Conservation (phyloP, 2,329 filamentous ascomycete genomes). For the Drechmeria coniospora region DNA sequence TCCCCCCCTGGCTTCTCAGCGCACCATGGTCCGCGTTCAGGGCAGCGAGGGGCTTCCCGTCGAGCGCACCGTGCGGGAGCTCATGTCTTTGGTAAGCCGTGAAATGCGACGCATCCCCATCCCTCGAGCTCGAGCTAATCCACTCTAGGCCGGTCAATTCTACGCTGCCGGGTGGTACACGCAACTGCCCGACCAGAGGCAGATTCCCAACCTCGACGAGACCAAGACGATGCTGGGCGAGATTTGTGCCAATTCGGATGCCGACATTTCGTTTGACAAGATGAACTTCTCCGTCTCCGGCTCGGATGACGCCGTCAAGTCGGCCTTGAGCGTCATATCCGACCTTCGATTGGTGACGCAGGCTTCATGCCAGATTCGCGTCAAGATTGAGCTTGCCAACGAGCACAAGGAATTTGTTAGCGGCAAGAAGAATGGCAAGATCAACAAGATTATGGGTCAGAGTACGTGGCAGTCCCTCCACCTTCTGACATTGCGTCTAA, state of each 20-base stretch:
- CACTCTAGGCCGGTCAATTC: constrained; percentile 70
- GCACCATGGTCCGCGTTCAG: constrained; percentile 75
- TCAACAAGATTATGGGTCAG: constrained; percentile 99
- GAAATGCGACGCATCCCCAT: constrained; percentile 10
- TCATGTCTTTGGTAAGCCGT: constrained; percentile 86
- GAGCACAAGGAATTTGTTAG: constrained; percentile 99
- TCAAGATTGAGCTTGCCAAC: constrained; percentile 97
- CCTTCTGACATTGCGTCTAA: too few relatives aligned
- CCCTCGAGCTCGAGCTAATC: constrained; percentile 10
- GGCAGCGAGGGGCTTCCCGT: constrained; percentile 87
- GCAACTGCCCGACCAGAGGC: constrained; percentile 54
- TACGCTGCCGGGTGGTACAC: constrained; percentile 97
- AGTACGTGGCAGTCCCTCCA: constrained; percentile 28
- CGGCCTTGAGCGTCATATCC: constrained; percentile 84
- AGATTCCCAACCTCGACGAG: constrained; percentile 50
- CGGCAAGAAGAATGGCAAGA: constrained; percentile 99
- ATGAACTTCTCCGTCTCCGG: constrained; percentile 87
- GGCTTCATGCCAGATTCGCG: constrained; percentile 80
- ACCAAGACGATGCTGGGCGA: constrained; percentile 84
- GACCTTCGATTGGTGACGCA: constrained; percentile 80
- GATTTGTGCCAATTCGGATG: constrained; percentile 91
- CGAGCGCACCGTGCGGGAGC: constrained; percentile 84
- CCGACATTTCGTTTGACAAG: constrained; percentile 89
- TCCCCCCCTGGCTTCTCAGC: constrained; percentile 72
- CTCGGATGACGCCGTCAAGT: constrained; percentile 91